A percentile compares a stretch with the other conserved stretches of the same genome.
These are phyloP conservation scores for Chalciporus pseudorubinellus DNA, from an alignment of 768 basidiomycete genomes.

Conservation along the genomic window DNA sequence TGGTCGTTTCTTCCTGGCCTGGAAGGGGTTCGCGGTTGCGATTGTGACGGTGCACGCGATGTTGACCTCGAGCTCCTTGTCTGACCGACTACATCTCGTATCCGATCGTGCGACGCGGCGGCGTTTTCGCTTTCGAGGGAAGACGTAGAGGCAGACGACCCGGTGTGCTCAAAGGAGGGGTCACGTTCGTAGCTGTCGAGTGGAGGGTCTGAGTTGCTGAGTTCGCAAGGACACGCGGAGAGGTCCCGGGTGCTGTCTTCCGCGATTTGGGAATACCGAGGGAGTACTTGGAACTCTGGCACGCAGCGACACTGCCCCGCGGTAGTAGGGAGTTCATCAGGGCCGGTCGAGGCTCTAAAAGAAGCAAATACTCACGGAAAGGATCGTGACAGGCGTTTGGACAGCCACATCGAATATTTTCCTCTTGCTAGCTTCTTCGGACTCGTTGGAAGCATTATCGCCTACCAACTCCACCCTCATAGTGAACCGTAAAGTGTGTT, in stretches of 20 bases:
- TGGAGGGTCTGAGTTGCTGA: neutral
- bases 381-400: conserved; percentile 82
- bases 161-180: conserved; percentile 16
- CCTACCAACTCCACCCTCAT: conserved; percentile 75
- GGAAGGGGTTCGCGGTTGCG: neutral
- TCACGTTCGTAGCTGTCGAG: conserved; percentile 16
- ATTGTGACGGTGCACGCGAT: neutral
- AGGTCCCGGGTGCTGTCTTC: conserved; percentile 7
- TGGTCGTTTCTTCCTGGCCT: neutral
- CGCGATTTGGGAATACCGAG: conserved; percentile 58
- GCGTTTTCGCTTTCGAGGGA: conserved; percentile 24
- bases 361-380: conserved; percentile 60
- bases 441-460: conserved; percentile 59
- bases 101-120: neutral
- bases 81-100: neutral
- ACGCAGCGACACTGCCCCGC: conserved; percentile 71
- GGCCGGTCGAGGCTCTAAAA: neutral
- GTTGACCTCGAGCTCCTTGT: conserved; percentile 1
- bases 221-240: conserved; percentile 46
- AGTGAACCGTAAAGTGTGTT: conserved; percentile 76
- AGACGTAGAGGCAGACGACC: conserved; percentile 29
- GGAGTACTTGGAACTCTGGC: conserved; percentile 75
- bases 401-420: conserved; percentile 87
- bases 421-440: conserved; percentile 63
- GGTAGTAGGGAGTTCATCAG: neutral